These are phyloP conservation scores for Sporisorium scitamineum DNA, from an alignment of 1,284 basidiomycete genomes.

Conservation along the genomic window DNA sequence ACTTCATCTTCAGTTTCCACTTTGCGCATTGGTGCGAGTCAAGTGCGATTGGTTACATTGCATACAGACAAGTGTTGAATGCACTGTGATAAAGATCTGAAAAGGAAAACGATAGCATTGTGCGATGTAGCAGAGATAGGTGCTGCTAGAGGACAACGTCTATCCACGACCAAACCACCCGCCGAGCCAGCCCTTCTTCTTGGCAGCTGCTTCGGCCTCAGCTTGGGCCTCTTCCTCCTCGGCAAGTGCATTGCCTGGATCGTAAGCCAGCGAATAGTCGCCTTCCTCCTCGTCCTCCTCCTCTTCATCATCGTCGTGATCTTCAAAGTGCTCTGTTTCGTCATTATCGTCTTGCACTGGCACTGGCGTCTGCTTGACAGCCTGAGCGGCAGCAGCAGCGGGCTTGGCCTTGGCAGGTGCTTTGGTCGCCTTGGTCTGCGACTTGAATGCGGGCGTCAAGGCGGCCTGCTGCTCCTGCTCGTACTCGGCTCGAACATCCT, in stretches of 20 bases:
- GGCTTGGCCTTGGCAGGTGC: conserved; percentile 14
- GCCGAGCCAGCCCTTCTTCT: conserved; percentile 63
- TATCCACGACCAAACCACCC: conserved; percentile 62
- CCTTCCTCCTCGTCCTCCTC: conserved; percentile 30
- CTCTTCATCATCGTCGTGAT: conserved; percentile 26
- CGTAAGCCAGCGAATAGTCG: conserved; percentile 49
- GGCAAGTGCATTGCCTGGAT: conserved; percentile 54
- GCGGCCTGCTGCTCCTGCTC: conserved; percentile 37
- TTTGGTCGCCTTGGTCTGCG: conserved; percentile 18
- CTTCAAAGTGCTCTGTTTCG: conserved; percentile 35
- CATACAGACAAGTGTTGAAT: not conserved
- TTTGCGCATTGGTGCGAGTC: no score
- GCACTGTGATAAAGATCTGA: not conserved
- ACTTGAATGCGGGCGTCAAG: not conserved
- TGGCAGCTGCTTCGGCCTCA: conserved; percentile 39
- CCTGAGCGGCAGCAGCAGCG: conserved; percentile 12
- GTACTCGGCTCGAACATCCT: conserved; percentile 39
- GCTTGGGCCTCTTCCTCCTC: conserved; percentile 58
- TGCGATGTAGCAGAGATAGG: no score
- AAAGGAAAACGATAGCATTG: not conserved
- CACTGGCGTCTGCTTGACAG: conserved; percentile 21
- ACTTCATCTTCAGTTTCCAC: not conserved
- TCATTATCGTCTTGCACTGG: conserved; percentile 24
- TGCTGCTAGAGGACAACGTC: not conserved
- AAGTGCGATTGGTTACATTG: not conserved